A percentile compares a stretch with the other conserved stretches of the same genome.
phyloP scores from a whole-genome alignment of 768 basidiomycete genomes.

The Xanthoconium stramineum region DNA sequence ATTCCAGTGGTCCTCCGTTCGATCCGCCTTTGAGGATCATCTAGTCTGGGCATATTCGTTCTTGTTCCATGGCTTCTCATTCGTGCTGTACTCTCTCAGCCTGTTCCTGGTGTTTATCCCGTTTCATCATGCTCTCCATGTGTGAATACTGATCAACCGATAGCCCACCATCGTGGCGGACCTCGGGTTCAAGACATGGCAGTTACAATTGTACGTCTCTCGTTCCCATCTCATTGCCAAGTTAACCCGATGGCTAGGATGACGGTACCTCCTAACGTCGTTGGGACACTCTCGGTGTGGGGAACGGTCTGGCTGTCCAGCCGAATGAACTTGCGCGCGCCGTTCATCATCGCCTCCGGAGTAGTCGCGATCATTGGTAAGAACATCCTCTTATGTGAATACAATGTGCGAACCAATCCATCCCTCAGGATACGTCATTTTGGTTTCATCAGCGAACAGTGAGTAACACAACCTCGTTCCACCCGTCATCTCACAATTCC shows the following conservation, averaged over 20 bases:
- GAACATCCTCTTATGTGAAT: not conserved
- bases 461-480: conserved; percentile 9
- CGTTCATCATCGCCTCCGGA: conserved; percentile 51
- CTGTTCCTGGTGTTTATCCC: conserved; percentile 45
- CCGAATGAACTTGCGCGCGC: conserved; percentile 42
- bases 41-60: conserved; percentile 59
- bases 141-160: not conserved
- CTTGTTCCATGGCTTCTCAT: conserved; percentile 61
- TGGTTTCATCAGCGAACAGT: conserved; percentile 48
- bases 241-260: conserved; percentile 33
- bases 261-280: conserved; percentile 54
- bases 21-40: conserved; percentile 54
- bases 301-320: conserved; percentile 51
- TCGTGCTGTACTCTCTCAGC: conserved; percentile 55
- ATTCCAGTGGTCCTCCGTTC: conserved; percentile 57
- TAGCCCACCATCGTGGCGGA: conserved; percentile 59
- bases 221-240: not conserved
- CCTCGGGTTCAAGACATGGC: conserved; percentile 57
- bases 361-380: conserved; percentile 50
- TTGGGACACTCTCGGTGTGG: conserved; percentile 50
- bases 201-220: conserved; percentile 50
- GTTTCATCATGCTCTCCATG: not conserved
- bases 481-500: not conserved
- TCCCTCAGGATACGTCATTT: conserved; percentile 51
- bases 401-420: not conserved